Conservation (phyloP, 2,329 filamentous ascomycete genomes). For the Neofusicoccum kwambonambiense region DNA sequence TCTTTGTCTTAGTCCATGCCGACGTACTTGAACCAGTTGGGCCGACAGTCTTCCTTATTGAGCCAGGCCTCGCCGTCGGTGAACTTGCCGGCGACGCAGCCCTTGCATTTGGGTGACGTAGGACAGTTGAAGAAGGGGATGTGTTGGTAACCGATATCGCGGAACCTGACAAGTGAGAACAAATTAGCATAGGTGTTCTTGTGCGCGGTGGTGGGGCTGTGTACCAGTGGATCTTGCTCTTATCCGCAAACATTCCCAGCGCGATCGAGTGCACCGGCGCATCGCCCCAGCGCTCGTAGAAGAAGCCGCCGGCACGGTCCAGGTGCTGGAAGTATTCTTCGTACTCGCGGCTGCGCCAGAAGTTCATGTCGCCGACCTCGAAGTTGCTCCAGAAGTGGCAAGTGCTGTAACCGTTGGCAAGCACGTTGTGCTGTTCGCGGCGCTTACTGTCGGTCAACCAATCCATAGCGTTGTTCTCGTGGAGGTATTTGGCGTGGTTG, state of each 20-base stretch:
- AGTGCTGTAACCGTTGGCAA: constrained; percentile 91
- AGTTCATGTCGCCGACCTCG: constrained; percentile 88
- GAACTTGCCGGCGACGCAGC: constrained; percentile 81
- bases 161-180: constrained; percentile 68
- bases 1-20: constrained; percentile 62
- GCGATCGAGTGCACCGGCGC: constrained; percentile 95
- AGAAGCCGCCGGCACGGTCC: constrained; percentile 92
- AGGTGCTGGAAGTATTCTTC: constrained; percentile 96
- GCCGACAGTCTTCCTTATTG: constrained; percentile 86
- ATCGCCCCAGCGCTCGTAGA: constrained; percentile 98
- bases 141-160: constrained; percentile 97
- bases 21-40: constrained; percentile 95
- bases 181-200: neutral
- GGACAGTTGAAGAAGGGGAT: constrained; percentile 99
- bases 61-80: constrained; percentile 86
- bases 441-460: constrained; percentile 80
- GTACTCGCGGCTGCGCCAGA: constrained; percentile 88
- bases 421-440: constrained; percentile 74
- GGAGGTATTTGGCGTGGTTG: constrained; percentile 76
- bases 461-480: constrained; percentile 78
- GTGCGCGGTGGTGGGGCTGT: constrained; percentile 32
- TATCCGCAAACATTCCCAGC: constrained; percentile 86
- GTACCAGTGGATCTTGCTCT: constrained; percentile 88
- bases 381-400: constrained; percentile 99
- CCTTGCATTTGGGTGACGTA: constrained; percentile 89